These are phyloP conservation scores for Dothideomycetes sp. DNA, from an alignment of 2,329 filamentous ascomycete genomes.

Conservation along the genomic window DNA sequence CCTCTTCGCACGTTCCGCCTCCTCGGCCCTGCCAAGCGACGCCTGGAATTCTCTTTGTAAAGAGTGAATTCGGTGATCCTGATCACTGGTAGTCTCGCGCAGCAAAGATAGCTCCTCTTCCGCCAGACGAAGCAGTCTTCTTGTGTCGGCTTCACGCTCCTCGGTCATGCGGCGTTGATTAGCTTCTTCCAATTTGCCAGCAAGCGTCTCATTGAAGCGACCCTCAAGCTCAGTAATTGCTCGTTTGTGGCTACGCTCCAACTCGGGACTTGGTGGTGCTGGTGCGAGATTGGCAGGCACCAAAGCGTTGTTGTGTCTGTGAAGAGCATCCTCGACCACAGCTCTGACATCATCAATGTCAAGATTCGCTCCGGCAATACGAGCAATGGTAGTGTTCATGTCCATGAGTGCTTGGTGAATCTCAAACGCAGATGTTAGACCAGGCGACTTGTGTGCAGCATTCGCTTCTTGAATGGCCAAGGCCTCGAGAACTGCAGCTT, in stretches of 20 bases:
- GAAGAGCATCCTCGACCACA: slow-evolving; percentile 23
- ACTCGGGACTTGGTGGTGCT: slow-evolving; percentile 17
- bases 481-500: slow-evolving; percentile 47
- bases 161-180: slow-evolving; percentile 32
- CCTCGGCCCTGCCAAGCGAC: slow-evolving; percentile 10
- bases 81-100: slow-evolving; percentile 30
- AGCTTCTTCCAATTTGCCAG: slow-evolving; percentile 27
- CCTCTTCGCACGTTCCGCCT: slow-evolving; percentile 27
- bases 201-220: slow-evolving; percentile 21
- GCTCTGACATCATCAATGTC: slow-evolving; percentile 32
- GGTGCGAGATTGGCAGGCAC: slow-evolving; percentile 14
- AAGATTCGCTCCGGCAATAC: slow-evolving; percentile 31
- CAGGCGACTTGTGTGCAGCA: slow-evolving; percentile 3
- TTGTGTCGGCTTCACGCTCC: slow-evolving; percentile 31
- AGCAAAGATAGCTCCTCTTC: slow-evolving; percentile 38
- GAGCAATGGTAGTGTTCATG: slow-evolving; percentile 36
- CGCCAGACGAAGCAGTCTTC: slow-evolving; percentile 34
- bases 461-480: slow-evolving; percentile 37
- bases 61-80: slow-evolving; percentile 29
- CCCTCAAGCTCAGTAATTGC: slow-evolving; percentile 19
- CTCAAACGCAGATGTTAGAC: slow-evolving; percentile 16
- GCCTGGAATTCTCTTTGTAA: slow-evolving; percentile 25
- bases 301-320: slow-evolving; percentile 17
- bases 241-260: slow-evolving; percentile 15
- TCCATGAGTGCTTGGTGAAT: slow-evolving; percentile 37